Percentiles rank a stretch among this genome's conserved stretches.
These are phyloP conservation scores for Rauvolfia tetraphylla DNA, from an alignment of 257 asterid species.

Conservation along the genomic window DNA sequence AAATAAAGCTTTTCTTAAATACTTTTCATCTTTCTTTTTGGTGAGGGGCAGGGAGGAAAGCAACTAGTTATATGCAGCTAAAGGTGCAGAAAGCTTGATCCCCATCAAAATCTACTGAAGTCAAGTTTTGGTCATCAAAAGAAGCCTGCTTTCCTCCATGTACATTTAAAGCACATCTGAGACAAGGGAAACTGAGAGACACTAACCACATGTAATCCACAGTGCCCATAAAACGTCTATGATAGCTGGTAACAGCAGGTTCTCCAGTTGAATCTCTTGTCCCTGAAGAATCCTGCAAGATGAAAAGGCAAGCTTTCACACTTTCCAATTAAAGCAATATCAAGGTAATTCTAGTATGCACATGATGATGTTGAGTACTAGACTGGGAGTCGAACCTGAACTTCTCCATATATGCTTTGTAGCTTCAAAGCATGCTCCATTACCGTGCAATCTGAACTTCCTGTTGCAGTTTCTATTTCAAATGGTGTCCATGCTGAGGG, in stretches of 20 bases:
- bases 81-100: not conserved
- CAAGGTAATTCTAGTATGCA: not conserved
- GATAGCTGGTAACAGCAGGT: constrained; percentile 84
- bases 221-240: constrained; percentile 77
- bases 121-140: not conserved
- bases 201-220: constrained; percentile 96
- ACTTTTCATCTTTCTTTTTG: not conserved
- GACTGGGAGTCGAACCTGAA: constrained; percentile 45
- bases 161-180: not conserved
- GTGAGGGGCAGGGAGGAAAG: not conserved
- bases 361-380: constrained; percentile 5
- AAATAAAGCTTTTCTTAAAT: not conserved
- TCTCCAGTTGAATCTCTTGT: constrained; percentile 80
- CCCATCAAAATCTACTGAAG: not conserved
- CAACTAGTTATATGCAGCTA: not conserved
- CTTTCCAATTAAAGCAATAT: not conserved
- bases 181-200: constrained; percentile 14
- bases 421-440: constrained; percentile 77
- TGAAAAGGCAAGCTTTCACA: not conserved
- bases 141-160: not conserved
- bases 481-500: constrained; percentile 79
- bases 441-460: constrained; percentile 52
- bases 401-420: constrained; percentile 68
- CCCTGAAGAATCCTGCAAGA: constrained; percentile 54
- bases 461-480: constrained; percentile 76